These are phyloP conservation scores for Magnusiomyces suaveolens DNA, from an alignment of 1,139 yeast genomes.

Conservation along the genomic window DNA sequence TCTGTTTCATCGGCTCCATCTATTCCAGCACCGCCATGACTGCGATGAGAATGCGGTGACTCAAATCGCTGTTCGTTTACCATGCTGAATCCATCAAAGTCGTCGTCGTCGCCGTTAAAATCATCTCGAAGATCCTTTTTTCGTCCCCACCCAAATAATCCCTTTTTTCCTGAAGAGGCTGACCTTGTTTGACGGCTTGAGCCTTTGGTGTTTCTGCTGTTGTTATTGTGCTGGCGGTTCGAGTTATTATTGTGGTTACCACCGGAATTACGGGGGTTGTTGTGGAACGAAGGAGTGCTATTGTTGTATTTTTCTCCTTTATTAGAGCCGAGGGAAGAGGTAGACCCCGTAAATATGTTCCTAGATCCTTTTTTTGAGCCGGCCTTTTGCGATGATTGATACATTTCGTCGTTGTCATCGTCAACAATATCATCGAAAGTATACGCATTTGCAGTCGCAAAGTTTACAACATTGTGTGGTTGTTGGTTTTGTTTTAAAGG, in stretches of 20 bases:
- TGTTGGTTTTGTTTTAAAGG: too few species aligned
- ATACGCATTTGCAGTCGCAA: background rate
- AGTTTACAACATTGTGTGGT: background rate
- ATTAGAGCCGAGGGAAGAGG: background rate
- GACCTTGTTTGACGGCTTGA: background rate
- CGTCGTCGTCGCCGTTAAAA: slow-evolving; percentile 5
- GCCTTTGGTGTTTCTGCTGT: background rate
- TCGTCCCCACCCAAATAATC: background rate
- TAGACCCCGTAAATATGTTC: background rate
- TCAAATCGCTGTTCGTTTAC: background rate
- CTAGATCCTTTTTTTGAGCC: background rate
- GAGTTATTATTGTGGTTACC: too few species aligned
- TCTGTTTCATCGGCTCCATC: background rate
- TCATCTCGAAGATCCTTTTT: slow-evolving; percentile 1
- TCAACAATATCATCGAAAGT: background rate
- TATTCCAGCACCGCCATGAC: background rate
- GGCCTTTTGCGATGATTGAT: background rate
- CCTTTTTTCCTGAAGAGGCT: background rate
- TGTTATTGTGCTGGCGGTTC: background rate
- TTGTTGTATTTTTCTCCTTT: background rate
- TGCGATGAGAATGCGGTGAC: background rate
- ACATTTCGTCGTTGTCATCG: background rate
- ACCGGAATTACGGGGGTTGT: too few species aligned
- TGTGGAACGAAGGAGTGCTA: background rate
- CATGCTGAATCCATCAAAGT: slow-evolving; percentile 1